phyloP scores from a whole-genome alignment of 495 filamentous ascomycete genomes.

The Aspergillus indologenus region DNA sequence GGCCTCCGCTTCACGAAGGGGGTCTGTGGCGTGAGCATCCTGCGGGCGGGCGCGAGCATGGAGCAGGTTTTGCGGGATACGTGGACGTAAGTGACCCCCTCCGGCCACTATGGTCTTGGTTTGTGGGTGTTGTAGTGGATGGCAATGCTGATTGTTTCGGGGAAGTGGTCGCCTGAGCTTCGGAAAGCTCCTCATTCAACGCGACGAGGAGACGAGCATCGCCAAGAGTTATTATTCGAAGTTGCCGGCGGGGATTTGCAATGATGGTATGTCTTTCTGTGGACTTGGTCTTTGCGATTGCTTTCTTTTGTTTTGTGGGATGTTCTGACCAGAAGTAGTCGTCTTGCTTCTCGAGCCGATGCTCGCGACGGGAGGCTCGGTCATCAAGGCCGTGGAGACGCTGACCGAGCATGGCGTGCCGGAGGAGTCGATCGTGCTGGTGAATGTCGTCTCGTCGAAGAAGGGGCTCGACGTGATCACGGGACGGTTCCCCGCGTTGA shows the following conservation, averaged over 20 bases:
- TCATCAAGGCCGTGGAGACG: constrained; percentile 17
- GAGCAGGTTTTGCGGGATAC: constrained; percentile 20
- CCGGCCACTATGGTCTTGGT: too few relatives aligned
- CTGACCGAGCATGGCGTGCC: constrained; percentile 13
- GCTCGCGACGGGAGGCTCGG: constrained; percentile 25
- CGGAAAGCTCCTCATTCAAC: constrained; percentile 23
- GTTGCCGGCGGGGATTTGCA: constrained; percentile 13
- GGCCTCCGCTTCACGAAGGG: constrained; percentile 13
- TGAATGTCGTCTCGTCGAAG: constrained; percentile 19
- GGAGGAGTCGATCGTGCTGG: constrained; percentile 21
- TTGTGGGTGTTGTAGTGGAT: too few relatives aligned
- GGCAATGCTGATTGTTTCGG: too few relatives aligned
- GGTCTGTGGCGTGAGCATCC: constrained; percentile 22
- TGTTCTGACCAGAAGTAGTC: neutral
- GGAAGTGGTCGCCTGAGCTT: constrained; percentile 20
- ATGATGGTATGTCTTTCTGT: constrained; percentile 9
- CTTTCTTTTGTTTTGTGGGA: too few relatives aligned
- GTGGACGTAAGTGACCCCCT: constrained; percentile 13
- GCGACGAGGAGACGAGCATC: constrained; percentile 21
- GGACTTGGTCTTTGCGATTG: too few relatives aligned
- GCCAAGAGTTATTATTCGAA: constrained; percentile 21
- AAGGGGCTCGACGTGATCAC: constrained; percentile 17
- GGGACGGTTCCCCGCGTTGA: constrained; percentile 11
- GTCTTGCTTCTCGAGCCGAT: constrained; percentile 25
- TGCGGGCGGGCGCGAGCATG: constrained; percentile 22